phyloP scores from a whole-genome alignment of 2,329 filamentous ascomycete genomes.

The Aureobasidium uvarum region DNA sequence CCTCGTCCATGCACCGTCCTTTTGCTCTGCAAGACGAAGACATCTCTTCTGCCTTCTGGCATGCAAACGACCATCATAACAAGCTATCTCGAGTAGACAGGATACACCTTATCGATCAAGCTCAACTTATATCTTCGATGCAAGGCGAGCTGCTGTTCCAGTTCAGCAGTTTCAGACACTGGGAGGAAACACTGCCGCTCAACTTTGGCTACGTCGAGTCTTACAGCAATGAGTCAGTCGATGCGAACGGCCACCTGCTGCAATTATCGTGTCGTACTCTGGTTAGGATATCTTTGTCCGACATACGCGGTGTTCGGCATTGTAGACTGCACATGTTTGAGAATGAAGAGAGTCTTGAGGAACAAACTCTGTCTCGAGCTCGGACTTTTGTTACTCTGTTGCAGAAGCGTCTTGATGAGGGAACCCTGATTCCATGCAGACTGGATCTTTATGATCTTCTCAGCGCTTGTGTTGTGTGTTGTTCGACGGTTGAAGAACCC shows the following conservation, averaged over 20 bases:
- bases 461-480: constrained; percentile 3
- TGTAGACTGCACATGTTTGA: constrained; percentile 17
- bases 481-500: neutral
- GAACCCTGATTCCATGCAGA: neutral
- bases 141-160: constrained; percentile 4
- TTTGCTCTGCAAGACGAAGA: constrained; percentile 14
- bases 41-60: neutral
- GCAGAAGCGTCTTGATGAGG: constrained; percentile 8
- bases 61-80: neutral
- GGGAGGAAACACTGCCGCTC: constrained; percentile 10
- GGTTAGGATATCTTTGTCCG: constrained; percentile 11
- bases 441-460: constrained; percentile 2
- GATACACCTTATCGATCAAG: constrained; percentile 6
- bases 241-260: neutral
- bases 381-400: neutral
- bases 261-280: constrained; percentile 12
- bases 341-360: constrained; percentile 10
- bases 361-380: constrained; percentile 2
- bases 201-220: constrained; percentile 2
- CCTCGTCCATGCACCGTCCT: constrained; percentile 2
- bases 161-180: constrained; percentile 18
- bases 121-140: constrained; percentile 12
- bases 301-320: neutral
- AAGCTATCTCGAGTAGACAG: neutral
- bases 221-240: neutral